These are phyloP conservation scores for Nemania sp. DNA, from an alignment of 2,329 filamentous ascomycete species.

Conservation along the genomic window DNA sequence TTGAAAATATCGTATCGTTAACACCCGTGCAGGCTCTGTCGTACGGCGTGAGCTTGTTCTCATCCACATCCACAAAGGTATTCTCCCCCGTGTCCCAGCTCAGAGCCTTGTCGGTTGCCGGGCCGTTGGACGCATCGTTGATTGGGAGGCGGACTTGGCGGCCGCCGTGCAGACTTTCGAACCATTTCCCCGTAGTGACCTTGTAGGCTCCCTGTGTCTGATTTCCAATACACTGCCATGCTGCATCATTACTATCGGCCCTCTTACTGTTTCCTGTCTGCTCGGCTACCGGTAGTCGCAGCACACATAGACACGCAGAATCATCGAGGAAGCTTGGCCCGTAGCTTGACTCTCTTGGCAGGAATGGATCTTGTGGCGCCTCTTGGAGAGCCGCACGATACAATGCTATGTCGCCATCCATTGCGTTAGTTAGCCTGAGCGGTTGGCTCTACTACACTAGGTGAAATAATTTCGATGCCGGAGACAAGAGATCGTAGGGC, in stretches of 20 bases:
- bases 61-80: conserved; percentile 35
- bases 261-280: not conserved
- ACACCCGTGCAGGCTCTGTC: conserved; percentile 47
- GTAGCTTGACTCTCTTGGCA: conserved; percentile 36
- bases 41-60: conserved; percentile 38
- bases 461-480: not conserved
- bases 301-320: conserved; percentile 44
- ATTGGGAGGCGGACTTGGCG: conserved; percentile 35
- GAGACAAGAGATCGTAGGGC: not conserved
- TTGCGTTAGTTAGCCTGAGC: not conserved
- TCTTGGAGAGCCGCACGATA: conserved; percentile 4
- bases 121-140: conserved; percentile 44
- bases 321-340: conserved; percentile 47
- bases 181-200: conserved; percentile 48
- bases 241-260: not conserved
- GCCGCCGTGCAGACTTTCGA: conserved; percentile 37
- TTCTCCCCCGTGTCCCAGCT: conserved; percentile 35
- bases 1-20: conserved; percentile 47
- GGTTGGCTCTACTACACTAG: not conserved
- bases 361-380: conserved; percentile 45
- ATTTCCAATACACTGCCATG: conserved; percentile 51
- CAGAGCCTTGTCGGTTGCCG: conserved; percentile 37
- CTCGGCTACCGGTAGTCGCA: too few relatives aligned
- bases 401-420: conserved; percentile 9
- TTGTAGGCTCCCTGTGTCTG: conserved; percentile 46